These are phyloP conservation scores for Hevea brasiliensis DNA, from an alignment of 345 rosid species.

Conservation along the genomic window DNA sequence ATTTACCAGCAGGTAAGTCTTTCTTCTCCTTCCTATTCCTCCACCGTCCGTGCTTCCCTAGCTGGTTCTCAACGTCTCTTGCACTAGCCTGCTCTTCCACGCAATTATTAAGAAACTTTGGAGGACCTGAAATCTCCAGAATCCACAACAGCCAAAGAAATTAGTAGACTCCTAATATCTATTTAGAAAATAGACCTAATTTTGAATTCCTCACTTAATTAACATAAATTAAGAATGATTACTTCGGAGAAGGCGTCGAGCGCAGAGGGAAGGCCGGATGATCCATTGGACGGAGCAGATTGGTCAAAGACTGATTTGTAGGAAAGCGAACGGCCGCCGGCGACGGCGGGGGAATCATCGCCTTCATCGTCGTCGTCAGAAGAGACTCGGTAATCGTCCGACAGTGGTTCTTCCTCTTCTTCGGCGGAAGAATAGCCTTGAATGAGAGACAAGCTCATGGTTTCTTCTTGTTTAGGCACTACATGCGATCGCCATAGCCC, in stretches of 20 bases:
- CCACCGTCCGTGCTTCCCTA: conserved; percentile 47
- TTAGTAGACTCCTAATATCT: background rate
- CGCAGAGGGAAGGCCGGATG: conserved; percentile 81
- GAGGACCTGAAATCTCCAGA: conserved; percentile 82
- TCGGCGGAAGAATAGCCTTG: conserved; percentile 88
- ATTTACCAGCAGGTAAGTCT: conserved; percentile 62
- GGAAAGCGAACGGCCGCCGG: conserved; percentile 23
- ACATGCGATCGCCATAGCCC: too few relatives aligned
- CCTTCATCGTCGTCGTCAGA: conserved; percentile 23
- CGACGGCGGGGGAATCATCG: conserved; percentile 20
- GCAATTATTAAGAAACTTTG: conserved; percentile 70
- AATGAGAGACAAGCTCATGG: conserved; percentile 79
- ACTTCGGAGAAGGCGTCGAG: conserved; percentile 83
- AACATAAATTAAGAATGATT: background rate
- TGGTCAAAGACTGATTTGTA: conserved; percentile 48
- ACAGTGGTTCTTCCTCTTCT: conserved; percentile 48
- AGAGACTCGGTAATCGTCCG: conserved; percentile 23
- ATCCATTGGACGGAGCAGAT: conserved; percentile 33
- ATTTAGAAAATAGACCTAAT: background rate
- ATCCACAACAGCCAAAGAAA: conserved; percentile 21
- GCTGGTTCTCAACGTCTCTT: conserved; percentile 45
- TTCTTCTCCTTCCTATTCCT: conserved; percentile 60
- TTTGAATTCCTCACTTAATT: background rate
- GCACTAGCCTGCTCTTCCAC: conserved; percentile 45
- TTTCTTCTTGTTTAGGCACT: too few relatives aligned